phyloP scores from a whole-genome alignment of 2,329 filamentous ascomycete species.

The Boeremia exigua region DNA sequence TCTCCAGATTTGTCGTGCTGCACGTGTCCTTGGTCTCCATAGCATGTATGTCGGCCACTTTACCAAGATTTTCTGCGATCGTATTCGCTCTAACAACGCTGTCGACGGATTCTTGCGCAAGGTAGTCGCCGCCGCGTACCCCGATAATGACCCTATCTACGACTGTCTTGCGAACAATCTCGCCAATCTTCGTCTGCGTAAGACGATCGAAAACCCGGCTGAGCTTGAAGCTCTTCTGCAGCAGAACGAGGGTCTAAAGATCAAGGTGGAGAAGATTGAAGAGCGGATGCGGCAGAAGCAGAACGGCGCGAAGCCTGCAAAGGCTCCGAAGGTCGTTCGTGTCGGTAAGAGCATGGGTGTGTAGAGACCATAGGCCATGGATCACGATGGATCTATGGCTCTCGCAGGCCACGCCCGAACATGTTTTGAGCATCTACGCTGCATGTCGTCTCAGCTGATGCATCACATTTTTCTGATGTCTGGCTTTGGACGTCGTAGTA shows the following conservation, averaged over 20 bases:
- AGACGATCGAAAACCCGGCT: background rate
- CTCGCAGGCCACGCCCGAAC: too few species aligned
- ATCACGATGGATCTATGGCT: background rate
- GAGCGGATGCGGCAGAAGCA: conserved; percentile 8
- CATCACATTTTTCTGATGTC: background rate
- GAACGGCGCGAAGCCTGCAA: background rate
- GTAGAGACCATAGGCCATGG: background rate
- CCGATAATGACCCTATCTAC: conserved; percentile 34
- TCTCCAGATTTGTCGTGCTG: conserved; percentile 30
- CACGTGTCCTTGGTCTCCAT: conserved; percentile 34
- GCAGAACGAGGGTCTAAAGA: conserved; percentile 12
- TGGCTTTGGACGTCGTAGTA: background rate
- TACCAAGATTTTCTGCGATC: conserved; percentile 37
- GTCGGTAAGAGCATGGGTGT: background rate
- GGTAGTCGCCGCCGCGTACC: conserved; percentile 24
- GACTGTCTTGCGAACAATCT: conserved; percentile 39
- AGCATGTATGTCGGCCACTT: conserved; percentile 42
- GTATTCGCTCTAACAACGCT: conserved; percentile 25
- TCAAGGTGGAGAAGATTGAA: conserved; percentile 18
- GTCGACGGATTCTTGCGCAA: conserved; percentile 24
- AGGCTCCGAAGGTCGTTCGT: background rate
- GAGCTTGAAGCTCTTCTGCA: conserved; percentile 13
- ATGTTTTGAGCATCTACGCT: background rate
- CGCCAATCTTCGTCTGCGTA: conserved; percentile 15
- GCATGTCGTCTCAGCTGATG: background rate